Evolutionary conservation across 2,329 filamentous ascomycete species (phyloP).

Genomic region (Pseudogymnoascus sp.): DNA sequence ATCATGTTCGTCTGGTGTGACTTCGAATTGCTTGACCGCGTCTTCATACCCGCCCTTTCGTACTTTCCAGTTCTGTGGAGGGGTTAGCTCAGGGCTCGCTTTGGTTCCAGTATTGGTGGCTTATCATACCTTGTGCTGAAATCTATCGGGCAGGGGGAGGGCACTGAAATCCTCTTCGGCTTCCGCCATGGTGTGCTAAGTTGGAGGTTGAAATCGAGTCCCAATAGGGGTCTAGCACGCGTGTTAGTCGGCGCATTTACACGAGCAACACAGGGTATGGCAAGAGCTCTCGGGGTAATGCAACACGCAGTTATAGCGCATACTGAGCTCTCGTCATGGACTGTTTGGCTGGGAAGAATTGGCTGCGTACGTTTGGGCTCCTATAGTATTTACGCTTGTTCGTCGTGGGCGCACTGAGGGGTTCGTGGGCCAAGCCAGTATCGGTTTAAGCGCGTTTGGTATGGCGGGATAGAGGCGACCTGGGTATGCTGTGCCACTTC

Average conservation of each 20-base stretch:
- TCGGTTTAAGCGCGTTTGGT: background rate
- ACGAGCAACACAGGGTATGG: background rate
- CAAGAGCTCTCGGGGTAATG: background rate
- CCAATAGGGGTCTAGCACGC: constrained; percentile 3
- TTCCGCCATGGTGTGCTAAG: constrained; percentile 58
- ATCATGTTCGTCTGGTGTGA: constrained; percentile 76
- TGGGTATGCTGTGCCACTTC: constrained; percentile 1
- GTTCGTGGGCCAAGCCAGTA: constrained; percentile 2
- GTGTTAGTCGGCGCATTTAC: constrained; percentile 2
- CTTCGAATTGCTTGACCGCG: constrained; percentile 77
- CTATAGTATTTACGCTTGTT: background rate
- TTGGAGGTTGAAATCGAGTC: constrained; percentile 1
- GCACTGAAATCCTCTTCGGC: constrained; percentile 76
- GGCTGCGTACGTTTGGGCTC: constrained; percentile 5
- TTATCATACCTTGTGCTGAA: constrained; percentile 64
- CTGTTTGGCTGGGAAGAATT: background rate
- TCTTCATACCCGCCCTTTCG: constrained; percentile 93
- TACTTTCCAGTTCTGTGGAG: constrained; percentile 78
- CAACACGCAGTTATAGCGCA: background rate
- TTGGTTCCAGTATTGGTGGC: background rate
- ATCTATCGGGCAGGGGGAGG: constrained; percentile 71
- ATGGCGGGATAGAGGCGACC: background rate
- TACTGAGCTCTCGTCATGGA: background rate
- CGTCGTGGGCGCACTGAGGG: background rate
- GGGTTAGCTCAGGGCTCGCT: constrained; percentile 11